Conservation (phyloP, 371 early-diverging fungal genomes). For the Dinochytrium kinnereticum region DNA sequence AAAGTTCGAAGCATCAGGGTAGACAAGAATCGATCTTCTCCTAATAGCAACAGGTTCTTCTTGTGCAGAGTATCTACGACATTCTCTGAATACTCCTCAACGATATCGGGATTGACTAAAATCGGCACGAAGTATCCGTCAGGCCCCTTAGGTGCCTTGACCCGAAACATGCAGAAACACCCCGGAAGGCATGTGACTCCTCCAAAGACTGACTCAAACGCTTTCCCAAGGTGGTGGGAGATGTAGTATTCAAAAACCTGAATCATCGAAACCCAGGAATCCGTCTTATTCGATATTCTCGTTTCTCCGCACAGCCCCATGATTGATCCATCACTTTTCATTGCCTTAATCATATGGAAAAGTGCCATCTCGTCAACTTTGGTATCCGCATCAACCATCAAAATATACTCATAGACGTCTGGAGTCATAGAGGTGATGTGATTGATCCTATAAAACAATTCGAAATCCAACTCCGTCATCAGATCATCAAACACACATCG, state of each 20-base stretch:
- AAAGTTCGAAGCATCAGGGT: conserved; percentile 96
- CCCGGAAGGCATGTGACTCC: conserved; percentile 98
- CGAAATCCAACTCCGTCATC: conserved; percentile 92
- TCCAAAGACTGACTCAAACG: conserved; percentile 94
- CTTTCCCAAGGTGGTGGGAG: conserved; percentile 91
- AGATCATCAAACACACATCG: conserved; percentile 89
- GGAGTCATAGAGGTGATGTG: conserved; percentile 76
- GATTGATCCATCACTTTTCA: conserved; percentile 67
- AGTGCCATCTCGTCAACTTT: conserved; percentile 82
- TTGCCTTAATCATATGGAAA: conserved; percentile 80
- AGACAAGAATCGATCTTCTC: conserved; percentile 98
- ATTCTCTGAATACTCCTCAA: conserved; percentile 91
- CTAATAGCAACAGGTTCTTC: conserved; percentile 95
- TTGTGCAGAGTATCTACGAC: conserved; percentile 95
- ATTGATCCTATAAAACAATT: conserved; percentile 87
- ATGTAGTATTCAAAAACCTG: conserved; percentile 97
- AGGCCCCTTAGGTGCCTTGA: conserved; percentile 54
- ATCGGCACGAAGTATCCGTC: conserved; percentile 63
- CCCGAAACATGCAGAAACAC: conserved; percentile 88
- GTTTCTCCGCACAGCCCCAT: conserved; percentile 81
- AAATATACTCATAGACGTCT: conserved; percentile 80
- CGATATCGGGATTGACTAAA: conserved; percentile 88
- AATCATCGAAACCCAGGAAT: conserved; percentile 60
- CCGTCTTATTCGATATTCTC: conserved; percentile 69
- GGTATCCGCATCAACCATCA: conserved; percentile 98